Conservation (phyloP, 2,329 filamentous ascomycete species). For the Fusarium aywerte region DNA sequence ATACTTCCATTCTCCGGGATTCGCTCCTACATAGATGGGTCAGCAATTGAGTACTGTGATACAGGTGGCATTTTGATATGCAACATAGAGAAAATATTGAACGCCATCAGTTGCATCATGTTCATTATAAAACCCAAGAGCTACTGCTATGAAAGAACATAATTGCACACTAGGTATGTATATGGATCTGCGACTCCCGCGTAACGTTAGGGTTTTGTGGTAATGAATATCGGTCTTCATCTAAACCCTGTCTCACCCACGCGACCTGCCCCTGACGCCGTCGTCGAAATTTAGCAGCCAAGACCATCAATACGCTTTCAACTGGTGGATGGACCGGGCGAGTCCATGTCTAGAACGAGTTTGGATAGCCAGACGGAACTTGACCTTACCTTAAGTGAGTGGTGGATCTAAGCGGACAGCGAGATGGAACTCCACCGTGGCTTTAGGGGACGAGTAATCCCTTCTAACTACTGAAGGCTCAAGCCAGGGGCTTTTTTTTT, state of each 20-base stretch:
- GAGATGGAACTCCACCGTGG: slow-evolving; percentile 36
- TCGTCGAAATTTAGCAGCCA: slow-evolving; percentile 30
- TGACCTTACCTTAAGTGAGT: slow-evolving; percentile 33
- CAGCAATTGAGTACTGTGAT: too few species aligned
- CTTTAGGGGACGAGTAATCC: slow-evolving; percentile 34
- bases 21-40: too few species aligned
- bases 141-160: background rate
- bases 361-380: slow-evolving; percentile 22
- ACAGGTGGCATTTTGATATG: background rate
- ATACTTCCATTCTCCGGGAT: too few species aligned
- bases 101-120: background rate
- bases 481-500: slow-evolving; percentile 25
- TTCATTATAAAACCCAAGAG: background rate
- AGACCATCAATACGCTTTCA: slow-evolving; percentile 37
- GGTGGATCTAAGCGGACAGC: slow-evolving; percentile 30
- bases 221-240: slow-evolving; percentile 14
- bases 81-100: background rate
- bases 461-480: slow-evolving; percentile 11
- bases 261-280: slow-evolving; percentile 41
- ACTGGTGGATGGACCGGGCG: slow-evolving; percentile 32
- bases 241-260: slow-evolving; percentile 40
- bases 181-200: slow-evolving; percentile 8
- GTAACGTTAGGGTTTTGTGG: background rate
- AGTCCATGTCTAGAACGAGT: slow-evolving; percentile 32
- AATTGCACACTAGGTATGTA: background rate